Percentiles rank a stretch among this genome's conserved stretches.
Conservation (phyloP, 306 rosid species). For the Ochetophila trinervis region DNA sequence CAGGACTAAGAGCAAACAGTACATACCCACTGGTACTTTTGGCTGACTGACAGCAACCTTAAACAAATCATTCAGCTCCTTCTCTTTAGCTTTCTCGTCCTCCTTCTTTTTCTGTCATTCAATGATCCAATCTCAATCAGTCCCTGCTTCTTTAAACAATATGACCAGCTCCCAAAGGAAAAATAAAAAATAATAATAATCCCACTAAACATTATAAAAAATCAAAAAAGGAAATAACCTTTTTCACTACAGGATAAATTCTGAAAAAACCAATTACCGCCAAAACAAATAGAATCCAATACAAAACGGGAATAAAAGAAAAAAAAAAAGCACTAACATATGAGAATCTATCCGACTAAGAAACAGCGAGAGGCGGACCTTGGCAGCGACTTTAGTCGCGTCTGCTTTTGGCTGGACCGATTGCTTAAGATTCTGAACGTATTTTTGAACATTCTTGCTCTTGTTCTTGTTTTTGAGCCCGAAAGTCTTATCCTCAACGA, state of each 20-base stretch:
- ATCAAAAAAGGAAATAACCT: background rate
- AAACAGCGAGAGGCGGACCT: conserved; percentile 38
- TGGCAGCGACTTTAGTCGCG: conserved; percentile 53
- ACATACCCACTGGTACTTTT: conserved; percentile 83
- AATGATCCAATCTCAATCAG: conserved; percentile 8
- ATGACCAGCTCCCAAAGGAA: background rate
- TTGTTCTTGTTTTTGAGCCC: conserved; percentile 95
- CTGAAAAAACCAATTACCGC: background rate
- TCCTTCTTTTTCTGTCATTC: conserved; percentile 84
- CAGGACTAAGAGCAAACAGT: conserved; percentile 1
- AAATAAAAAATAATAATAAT: background rate
- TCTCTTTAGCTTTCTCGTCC: conserved; percentile 90
- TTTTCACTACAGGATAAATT: background rate
- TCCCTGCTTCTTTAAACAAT: background rate
- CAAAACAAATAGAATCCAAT: conserved; percentile 8
- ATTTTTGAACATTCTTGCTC: conserved; percentile 84
- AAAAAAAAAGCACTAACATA: background rate
- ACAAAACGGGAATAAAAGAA: background rate
- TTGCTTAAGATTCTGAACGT: conserved; percentile 71
- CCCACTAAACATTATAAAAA: background rate
- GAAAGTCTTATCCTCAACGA: conserved; percentile 94
- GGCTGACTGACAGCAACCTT: conserved; percentile 94
- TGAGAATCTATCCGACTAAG: background rate
- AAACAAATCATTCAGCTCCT: conserved; percentile 87
- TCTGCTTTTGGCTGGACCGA: conserved; percentile 70